Conservation (phyloP, 148 eudicot species). For the Simmondsia chinensis region DNA sequence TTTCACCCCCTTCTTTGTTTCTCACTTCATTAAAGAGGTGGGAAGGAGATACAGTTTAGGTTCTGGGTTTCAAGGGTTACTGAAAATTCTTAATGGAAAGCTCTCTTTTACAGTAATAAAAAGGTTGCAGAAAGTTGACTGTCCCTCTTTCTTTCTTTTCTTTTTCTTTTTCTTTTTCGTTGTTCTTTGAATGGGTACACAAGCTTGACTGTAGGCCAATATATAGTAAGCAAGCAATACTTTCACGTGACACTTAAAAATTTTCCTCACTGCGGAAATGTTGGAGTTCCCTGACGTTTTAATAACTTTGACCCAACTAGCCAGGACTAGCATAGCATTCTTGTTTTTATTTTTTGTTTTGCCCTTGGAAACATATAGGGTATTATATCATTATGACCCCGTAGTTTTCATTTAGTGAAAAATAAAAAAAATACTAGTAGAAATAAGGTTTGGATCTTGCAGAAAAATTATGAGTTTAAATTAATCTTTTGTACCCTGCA, state of each 20-base stretch:
- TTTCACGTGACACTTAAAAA: conserved; percentile 27
- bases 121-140: conserved; percentile 3
- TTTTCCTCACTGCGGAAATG: conserved; percentile 9
- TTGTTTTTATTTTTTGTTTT: conserved; percentile 10
- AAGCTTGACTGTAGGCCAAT: conserved; percentile 8
- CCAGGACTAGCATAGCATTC: too few species aligned
- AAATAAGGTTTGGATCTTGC: not conserved
- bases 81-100: not conserved
- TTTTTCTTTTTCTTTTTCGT: conserved; percentile 1
- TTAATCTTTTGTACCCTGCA: too few species aligned
- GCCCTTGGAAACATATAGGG: conserved; percentile 6
- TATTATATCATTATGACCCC: not conserved
- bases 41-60: too few species aligned
- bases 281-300: too few species aligned
- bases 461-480: too few species aligned
- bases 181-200: conserved; percentile 6
- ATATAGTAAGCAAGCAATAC: conserved; percentile 11
- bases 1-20: too few species aligned
- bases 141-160: not conserved
- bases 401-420: not conserved
- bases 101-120: conserved; percentile 4
- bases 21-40: too few species aligned
- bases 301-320: too few species aligned
- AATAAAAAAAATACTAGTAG: not conserved
- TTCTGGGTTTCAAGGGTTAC: not conserved